Conservation (phyloP, 768 basidiomycete species). For the Russula sp. region DNA sequence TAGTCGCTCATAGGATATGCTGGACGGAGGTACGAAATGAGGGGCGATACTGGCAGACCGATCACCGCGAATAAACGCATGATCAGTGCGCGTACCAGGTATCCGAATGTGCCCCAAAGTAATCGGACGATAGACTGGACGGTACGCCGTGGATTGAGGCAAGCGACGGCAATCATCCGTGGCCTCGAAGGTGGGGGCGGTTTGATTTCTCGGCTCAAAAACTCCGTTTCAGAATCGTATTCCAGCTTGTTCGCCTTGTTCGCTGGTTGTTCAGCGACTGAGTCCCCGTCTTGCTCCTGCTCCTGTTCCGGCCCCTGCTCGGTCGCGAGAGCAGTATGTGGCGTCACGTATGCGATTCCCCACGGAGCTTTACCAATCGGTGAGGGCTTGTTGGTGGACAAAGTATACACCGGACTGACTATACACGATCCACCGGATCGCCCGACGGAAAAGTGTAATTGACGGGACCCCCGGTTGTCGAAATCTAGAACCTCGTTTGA, state of each 20-base stretch:
- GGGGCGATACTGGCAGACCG: conserved; percentile 12
- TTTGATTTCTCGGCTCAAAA: conserved; percentile 23
- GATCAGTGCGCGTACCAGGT: conserved; percentile 23
- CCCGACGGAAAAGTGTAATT: conserved; percentile 33
- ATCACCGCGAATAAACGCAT: conserved; percentile 22
- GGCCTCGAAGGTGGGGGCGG: conserved; percentile 4
- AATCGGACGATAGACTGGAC: conserved; percentile 23
- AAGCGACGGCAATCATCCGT: neutral
- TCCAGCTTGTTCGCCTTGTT: conserved; percentile 17
- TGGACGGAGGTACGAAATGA: conserved; percentile 9
- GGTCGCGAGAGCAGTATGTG: conserved; percentile 32
- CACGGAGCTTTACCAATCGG: conserved; percentile 31
- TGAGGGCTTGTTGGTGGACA: conserved; percentile 27
- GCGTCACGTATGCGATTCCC: conserved; percentile 40
- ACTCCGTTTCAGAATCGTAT: conserved; percentile 22
- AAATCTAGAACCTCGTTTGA: conserved; percentile 13
- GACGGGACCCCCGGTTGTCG: conserved; percentile 22
- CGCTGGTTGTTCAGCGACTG: conserved; percentile 5
- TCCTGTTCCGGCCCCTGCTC: conserved; percentile 13
- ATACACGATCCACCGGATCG: conserved; percentile 36
- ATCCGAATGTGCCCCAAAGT: conserved; percentile 25
- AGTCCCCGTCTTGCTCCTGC: conserved; percentile 9
- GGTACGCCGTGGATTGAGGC: conserved; percentile 21
- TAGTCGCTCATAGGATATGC: conserved; percentile 3
- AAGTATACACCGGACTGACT: conserved; percentile 34